A percentile compares a stretch with the other conserved stretches of the same genome.
These are phyloP conservation scores for Eutypa lata DNA, from an alignment of 2,329 filamentous ascomycete species.

Conservation along the genomic window DNA sequence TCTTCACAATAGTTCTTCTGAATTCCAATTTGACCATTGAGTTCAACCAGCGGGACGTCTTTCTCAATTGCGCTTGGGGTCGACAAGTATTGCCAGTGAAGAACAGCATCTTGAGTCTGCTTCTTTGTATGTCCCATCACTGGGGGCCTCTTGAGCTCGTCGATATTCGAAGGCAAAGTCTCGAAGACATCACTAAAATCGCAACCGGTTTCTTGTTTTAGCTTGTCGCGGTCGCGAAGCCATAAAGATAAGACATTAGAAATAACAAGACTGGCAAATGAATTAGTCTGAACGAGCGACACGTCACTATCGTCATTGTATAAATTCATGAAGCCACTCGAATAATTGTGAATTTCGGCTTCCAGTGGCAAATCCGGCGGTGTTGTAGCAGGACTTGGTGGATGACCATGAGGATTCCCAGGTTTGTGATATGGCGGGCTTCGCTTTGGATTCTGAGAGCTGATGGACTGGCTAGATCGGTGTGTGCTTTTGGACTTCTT, in stretches of 20 bases:
- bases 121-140: slow-evolving; percentile 52
- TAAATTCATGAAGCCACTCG: slow-evolving; percentile 70
- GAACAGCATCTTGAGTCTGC: slow-evolving; percentile 46
- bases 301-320: slow-evolving; percentile 61
- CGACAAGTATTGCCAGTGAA: slow-evolving; percentile 68
- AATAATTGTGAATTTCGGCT: slow-evolving; percentile 66
- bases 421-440: slow-evolving; percentile 61
- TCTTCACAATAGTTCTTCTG: slow-evolving; percentile 70
- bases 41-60: slow-evolving; percentile 60
- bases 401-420: slow-evolving; percentile 53
- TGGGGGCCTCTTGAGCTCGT: slow-evolving; percentile 40
- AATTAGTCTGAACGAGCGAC: slow-evolving; percentile 66
- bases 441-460: slow-evolving; percentile 63
- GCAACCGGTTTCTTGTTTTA: slow-evolving; percentile 66
- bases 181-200: slow-evolving; percentile 68
- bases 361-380: slow-evolving; percentile 64
- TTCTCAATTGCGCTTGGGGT: slow-evolving; percentile 52
- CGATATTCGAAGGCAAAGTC: slow-evolving; percentile 40
- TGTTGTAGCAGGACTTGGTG: slow-evolving; percentile 74
- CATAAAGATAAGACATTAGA: slow-evolving; percentile 74
- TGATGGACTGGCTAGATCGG: slow-evolving; percentile 72
- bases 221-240: slow-evolving; percentile 69
- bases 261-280: slow-evolving; percentile 72
- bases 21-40: slow-evolving; percentile 75
- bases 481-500: slow-evolving; percentile 85